Percentiles rank a stretch among this genome's conserved stretches.
Conservation (phyloP, 2,329 filamentous ascomycete genomes). For the Venturia aucupariae region DNA sequence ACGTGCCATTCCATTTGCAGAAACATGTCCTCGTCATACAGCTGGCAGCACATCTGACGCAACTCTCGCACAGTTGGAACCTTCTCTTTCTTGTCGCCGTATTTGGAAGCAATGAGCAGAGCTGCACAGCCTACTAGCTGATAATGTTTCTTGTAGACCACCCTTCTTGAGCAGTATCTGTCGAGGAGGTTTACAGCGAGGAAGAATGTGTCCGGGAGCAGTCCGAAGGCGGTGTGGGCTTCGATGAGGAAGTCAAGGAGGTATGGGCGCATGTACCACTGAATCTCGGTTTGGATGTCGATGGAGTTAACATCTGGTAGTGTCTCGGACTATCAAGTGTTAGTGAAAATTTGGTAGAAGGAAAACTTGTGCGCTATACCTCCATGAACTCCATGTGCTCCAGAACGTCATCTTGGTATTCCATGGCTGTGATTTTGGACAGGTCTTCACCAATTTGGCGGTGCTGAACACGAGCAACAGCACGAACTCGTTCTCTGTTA, state of each 20-base stretch:
- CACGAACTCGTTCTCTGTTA: slow-evolving; percentile 65
- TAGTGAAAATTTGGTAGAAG: slow-evolving; percentile 20
- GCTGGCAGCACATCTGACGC: slow-evolving; percentile 97
- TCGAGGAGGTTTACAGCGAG: slow-evolving; percentile 94
- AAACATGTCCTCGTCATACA: slow-evolving; percentile 99
- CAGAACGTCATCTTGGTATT: slow-evolving; percentile 91
- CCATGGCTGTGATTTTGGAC: slow-evolving; percentile 72
- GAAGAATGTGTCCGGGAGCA: slow-evolving; percentile 91
- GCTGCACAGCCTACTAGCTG: slow-evolving; percentile 95
- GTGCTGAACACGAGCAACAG: slow-evolving; percentile 73
- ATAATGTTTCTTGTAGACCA: slow-evolving; percentile 99
- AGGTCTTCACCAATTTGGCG: slow-evolving; percentile 83
- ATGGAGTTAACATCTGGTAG: slow-evolving; percentile 94
- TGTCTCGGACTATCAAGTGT: slow-evolving; percentile 57
- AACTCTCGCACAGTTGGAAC: slow-evolving; percentile 96
- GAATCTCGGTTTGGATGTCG: slow-evolving; percentile 97
- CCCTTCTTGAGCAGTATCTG: slow-evolving; percentile 92
- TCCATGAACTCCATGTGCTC: slow-evolving; percentile 95
- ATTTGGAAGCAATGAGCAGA: slow-evolving; percentile 94
- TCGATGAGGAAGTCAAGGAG: slow-evolving; percentile 97
- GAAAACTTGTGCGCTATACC: slow-evolving; percentile 36
- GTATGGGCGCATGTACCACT: slow-evolving; percentile 99
- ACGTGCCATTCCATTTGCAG: slow-evolving; percentile 99
- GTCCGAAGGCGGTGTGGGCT: slow-evolving; percentile 87
- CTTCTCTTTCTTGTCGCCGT: slow-evolving; percentile 95